Evolutionary conservation across 768 basidiomycete species (phyloP), one percentile per base, ranked within the genome.

Genomic region (Pulveroboletus frians): DNA sequence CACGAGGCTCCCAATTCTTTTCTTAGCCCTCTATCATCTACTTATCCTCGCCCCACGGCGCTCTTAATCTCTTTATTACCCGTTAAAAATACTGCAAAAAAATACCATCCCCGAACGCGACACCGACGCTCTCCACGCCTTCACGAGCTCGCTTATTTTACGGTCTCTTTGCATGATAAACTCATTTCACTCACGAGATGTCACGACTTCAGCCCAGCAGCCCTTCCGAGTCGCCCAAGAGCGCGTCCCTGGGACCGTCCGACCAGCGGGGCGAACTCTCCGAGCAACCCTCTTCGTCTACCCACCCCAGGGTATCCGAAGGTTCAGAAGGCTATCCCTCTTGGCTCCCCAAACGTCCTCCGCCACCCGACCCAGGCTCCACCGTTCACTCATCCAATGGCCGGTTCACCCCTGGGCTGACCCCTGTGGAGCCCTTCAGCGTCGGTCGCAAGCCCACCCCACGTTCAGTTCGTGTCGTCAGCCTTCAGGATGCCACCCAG

Each of bases 311-410:
- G 49, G 30, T 49, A 2, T 71, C 66, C 44, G 77, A 79, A 57
- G 56, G 67, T 44, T 76, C 76, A 15, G 85, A 87, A 55, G 83
- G 83, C 13, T 92, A 92, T 63, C 89, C 89, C 3, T 83, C 85
- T 20, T 92, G 89, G 89, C 81, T 92, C 1, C 89, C 89, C 15
- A 79, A 73, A 51, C 76, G 89, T 13, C 89, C 90, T 3, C 82
- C 81, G 14, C 85, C 80, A 1, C 89, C 89, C 0, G 80, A 79
- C 8, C 89, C 90, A 3, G 77, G 78, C 4, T 85, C 85, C 9
- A 88, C 85, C 2, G 67, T 85, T 47, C 80, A 80, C 50, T 81
- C 79, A 7, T 79, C 77, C 23, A 71, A 76, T 41, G 74, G 72
- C n/a, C 64, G 56, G 56, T 60, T 51, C 53, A 66, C 70, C 15